Base-by-base conservation (phyloP, 78 protist genomes). In the Dictyostelium purpureum region DNA sequence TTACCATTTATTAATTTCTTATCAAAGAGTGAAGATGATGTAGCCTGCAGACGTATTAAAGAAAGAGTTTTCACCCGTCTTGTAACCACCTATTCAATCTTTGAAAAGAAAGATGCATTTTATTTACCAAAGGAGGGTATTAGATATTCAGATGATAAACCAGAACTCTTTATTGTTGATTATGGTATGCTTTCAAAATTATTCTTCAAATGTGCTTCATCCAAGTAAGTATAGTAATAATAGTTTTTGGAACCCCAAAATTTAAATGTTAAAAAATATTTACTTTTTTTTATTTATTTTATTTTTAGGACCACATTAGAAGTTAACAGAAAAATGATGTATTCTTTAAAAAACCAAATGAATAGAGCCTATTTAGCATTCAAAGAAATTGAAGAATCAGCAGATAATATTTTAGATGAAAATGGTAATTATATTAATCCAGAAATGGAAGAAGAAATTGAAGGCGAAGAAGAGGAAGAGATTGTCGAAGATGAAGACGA, bases 1-100 rank as follows among this genome's bases (percentile, higher is more conserved):
- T 54, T 85, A 42, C 92, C 92, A 70, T 85, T 85, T 42, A 59
- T 85, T 40, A 85, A 73, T 63, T 85, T 14, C 52, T 12, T 85
- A 26, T 40, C 92, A 42, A 70, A 73, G 52, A 71, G 74, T 26
- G 83, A 70, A 4, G 92, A 85, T 57, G 76, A 52, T 12, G 67
- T 49, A 0, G n/a, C 92, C 6, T 37, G 33, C 51, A 38, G 42
- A 19, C 63, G 92, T 51, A 85, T 85, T n/a, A 56, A 77, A 56
- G 82, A 70, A 6, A 77, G 92, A 71, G 76, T 85, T 2, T 85
- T 85, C 51, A 33, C 42, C 4, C 70, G 92, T 59, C 26, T 85
- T n/a, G 9, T 73, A 26, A 73, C 92, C 19, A 85, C 92, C 52
- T 85, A 73, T 52, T 52, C 92, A 28, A 81, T 82, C 28, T 85